These are phyloP conservation scores for Pterocarpus macrocarpus DNA, from an alignment of 306 rosid genomes.

Conservation along the genomic window DNA sequence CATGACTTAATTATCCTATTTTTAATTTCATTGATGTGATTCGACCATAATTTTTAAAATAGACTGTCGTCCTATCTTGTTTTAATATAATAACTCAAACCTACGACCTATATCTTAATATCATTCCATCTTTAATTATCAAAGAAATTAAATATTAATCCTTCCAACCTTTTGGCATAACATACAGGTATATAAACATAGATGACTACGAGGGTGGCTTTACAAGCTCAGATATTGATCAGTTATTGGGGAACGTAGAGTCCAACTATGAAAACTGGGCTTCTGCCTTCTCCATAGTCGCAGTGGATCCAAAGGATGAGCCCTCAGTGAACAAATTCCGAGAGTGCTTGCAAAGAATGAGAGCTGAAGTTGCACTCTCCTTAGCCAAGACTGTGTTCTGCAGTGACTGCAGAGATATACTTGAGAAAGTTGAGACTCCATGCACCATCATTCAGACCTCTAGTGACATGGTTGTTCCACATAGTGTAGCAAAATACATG, in stretches of 20 bases:
- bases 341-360: conserved; percentile 66
- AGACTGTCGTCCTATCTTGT: neutral
- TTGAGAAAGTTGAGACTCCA: conserved; percentile 75
- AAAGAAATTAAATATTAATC: neutral
- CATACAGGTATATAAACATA: conserved; percentile 68
- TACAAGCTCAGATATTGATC: conserved; percentile 62
- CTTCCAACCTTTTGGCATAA: conserved; percentile 37
- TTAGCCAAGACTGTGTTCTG: conserved; percentile 76
- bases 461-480: conserved; percentile 68
- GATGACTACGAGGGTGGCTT: conserved; percentile 88
- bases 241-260: conserved; percentile 62
- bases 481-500: conserved; percentile 69
- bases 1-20: neutral
- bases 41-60: neutral
- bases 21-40: neutral
- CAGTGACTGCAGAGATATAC: conserved; percentile 68
- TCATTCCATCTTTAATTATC: neutral
- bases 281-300: conserved; percentile 53
- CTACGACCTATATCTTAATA: neutral
- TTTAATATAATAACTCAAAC: neutral
- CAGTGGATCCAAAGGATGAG: conserved; percentile 66
- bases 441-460: conserved; percentile 78
- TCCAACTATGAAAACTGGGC: conserved; percentile 73
- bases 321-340: conserved; percentile 59
- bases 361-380: conserved; percentile 60